Evolutionary conservation across 108 stramenopile genomes (phyloP).

Genomic region (Cyclostephanos tholiformis): DNA sequence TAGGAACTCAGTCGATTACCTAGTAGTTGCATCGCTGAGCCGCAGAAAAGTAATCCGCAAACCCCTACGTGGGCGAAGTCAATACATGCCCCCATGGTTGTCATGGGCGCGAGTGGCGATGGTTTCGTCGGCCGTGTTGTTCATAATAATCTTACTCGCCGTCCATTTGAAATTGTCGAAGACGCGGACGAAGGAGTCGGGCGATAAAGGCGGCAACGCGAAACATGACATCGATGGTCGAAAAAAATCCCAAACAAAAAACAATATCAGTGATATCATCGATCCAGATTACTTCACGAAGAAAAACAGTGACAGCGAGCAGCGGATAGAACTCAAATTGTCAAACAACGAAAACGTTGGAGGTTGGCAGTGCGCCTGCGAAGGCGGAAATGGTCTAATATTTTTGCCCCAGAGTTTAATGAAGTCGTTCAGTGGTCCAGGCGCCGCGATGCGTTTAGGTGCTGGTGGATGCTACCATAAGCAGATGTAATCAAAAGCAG

Average conservation of each 20-base stretch:
- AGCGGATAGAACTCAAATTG: neutral
- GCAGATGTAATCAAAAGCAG: conserved; percentile 15
- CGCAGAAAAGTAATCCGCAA: neutral
- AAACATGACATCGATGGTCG: neutral
- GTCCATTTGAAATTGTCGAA: neutral
- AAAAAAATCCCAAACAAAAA: neutral
- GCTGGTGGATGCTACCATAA: conserved; percentile 50
- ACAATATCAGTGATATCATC: neutral
- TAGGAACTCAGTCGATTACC: no score
- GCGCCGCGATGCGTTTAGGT: conserved; percentile 39
- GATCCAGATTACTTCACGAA: neutral
- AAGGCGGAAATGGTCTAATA: conserved; percentile 28
- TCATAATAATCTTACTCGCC: neutral
- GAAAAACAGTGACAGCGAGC: neutral
- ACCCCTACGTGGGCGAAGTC: neutral
- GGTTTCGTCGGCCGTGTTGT: neutral
- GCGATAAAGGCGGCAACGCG: neutral
- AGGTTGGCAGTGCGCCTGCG: conserved; percentile 51
- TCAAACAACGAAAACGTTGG: neutral
- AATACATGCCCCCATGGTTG: no score
- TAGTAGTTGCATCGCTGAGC: neutral
- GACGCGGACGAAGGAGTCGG: neutral
- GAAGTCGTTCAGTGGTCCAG: conserved; percentile 37
- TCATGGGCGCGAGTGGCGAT: neutral
- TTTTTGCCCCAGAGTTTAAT: conserved; percentile 44